Base-by-base conservation (phyloP, 495 filamentous ascomycete species). In the Neurospora pannonica region DNA sequence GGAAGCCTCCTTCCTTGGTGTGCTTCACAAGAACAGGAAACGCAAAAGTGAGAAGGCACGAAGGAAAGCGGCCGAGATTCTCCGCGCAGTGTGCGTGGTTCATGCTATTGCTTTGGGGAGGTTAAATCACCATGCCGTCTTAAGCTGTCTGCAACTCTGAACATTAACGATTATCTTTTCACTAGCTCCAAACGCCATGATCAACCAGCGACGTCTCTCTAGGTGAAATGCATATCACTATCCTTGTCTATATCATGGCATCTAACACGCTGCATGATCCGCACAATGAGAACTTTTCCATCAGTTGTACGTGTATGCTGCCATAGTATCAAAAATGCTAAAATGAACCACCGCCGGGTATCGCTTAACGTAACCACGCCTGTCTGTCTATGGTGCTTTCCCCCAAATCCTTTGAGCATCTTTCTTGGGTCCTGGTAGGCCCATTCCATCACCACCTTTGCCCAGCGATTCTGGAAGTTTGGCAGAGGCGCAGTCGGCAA, bases 21-120 rank as follows among this genome's bases (percentile, higher is more conserved):
- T n/a, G 42, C 42, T 46, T n/a, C n/a, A 21, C 43, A 28, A 43
- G 40, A 28, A 54, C 21, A 28, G 28, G 48, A 31, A 60, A 15
- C 5, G 48, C 4, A 24, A 60, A 13, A 60, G 24, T 28, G 34
- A 37, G 11, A 19, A 42, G 36, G 34, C 19, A 60, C n/a, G 3
- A 24, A 24, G 15, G 4, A 48, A 71, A 74, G 70, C 60, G 39
- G 38, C 74, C 71, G 71, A 75, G 71, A 34, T 70, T 36, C 46
- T 74, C 46, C 38, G 43, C 73, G 73, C 7, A 19, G 28, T 62
- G 54, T 62, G 28, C 54, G 54, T 34, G 54, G 28, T 19, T 62
- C 54, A 17, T 62, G 24, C 54, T 31, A 34, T 17, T 28, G 24
- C 21, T 62, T 62, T 5, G 24, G 24, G 54, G 15, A 11, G 3